Evolutionary conservation across 1,139 yeast species (phyloP).

Genomic region (Zhuliangozyma blackwelliae): DNA sequence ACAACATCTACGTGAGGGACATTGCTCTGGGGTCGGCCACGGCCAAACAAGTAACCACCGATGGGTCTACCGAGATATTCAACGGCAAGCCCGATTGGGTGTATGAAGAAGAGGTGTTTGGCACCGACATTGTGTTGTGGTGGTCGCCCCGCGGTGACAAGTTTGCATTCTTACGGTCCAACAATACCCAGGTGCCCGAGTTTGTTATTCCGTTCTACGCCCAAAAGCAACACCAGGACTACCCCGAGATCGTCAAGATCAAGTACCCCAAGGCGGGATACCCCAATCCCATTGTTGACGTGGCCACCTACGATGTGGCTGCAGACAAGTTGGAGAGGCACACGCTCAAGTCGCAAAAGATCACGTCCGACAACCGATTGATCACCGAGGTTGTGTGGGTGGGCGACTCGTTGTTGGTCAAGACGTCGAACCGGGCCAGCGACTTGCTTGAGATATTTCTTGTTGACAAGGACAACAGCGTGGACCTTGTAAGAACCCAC

Average conservation of each 20-base stretch:
- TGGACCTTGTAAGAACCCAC: slow-evolving; percentile 32
- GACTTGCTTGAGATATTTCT: slow-evolving; percentile 39
- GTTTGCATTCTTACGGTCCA: slow-evolving; percentile 43
- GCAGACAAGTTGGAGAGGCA: slow-evolving; percentile 13
- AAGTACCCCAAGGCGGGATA: slow-evolving; percentile 48
- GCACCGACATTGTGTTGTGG: slow-evolving; percentile 49
- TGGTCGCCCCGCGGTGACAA: slow-evolving; percentile 55
- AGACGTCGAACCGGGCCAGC: slow-evolving; percentile 43
- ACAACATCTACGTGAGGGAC: slow-evolving; percentile 50
- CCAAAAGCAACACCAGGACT: slow-evolving; percentile 35
- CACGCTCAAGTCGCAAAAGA: slow-evolving; percentile 19
- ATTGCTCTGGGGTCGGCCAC: slow-evolving; percentile 9
- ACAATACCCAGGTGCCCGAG: slow-evolving; percentile 51
- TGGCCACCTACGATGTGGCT: slow-evolving; percentile 30
- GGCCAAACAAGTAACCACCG: slow-evolving; percentile 39
- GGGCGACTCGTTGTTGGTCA: slow-evolving; percentile 30
- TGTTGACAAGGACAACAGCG: slow-evolving; percentile 24
- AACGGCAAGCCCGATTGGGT: slow-evolving; percentile 64
- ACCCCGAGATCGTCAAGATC: slow-evolving; percentile 35
- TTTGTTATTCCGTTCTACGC: slow-evolving; percentile 52
- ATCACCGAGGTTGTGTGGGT: slow-evolving; percentile 46
- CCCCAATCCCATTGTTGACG: slow-evolving; percentile 39
- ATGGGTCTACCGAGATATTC: slow-evolving; percentile 47
- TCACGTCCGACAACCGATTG: slow-evolving; percentile 22
- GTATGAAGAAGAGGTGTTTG: slow-evolving; percentile 57